These are phyloP conservation scores for Closterium sp. DNA, from an alignment of 139 green algal species.

Conservation along the genomic window DNA sequence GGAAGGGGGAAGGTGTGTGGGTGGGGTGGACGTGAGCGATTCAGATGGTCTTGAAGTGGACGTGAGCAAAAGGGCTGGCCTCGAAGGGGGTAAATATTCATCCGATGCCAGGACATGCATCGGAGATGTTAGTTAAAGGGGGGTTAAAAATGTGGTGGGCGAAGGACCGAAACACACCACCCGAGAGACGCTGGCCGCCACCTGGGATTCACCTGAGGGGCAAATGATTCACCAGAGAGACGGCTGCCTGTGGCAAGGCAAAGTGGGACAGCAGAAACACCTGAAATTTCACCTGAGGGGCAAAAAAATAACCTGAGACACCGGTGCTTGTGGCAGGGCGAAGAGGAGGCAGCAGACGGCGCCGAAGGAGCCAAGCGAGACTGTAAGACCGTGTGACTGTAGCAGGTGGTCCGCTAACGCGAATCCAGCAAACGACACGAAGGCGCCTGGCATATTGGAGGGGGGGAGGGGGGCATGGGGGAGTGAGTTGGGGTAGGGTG, in stretches of 20 bases:
- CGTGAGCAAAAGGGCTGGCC: too few relatives aligned
- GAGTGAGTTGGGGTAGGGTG: background rate
- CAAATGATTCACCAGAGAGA: background rate
- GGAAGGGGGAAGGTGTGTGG: too few relatives aligned
- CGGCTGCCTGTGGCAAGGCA: background rate
- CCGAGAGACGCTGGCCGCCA: too few relatives aligned
- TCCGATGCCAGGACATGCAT: too few relatives aligned
- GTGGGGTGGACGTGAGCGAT: too few relatives aligned
- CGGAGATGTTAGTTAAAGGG: too few relatives aligned
- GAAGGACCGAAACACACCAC: too few relatives aligned
- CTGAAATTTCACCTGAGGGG: background rate
- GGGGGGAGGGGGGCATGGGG: too few relatives aligned
- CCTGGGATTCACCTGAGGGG: background rate
- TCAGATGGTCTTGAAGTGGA: too few relatives aligned
- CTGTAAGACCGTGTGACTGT: background rate
- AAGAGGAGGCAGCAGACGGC: background rate
- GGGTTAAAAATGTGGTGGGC: too few relatives aligned
- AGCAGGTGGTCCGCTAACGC: background rate
- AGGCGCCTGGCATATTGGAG: background rate
- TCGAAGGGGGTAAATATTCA: too few relatives aligned
- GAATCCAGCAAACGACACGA: background rate
- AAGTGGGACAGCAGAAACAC: background rate
- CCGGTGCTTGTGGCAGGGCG: background rate
- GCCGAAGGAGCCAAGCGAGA: background rate
- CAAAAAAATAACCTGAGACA: background rate